Evolutionary conservation across 352 stramenopile genomes (phyloP).

Genomic region (Plasmopara halstedii): DNA sequence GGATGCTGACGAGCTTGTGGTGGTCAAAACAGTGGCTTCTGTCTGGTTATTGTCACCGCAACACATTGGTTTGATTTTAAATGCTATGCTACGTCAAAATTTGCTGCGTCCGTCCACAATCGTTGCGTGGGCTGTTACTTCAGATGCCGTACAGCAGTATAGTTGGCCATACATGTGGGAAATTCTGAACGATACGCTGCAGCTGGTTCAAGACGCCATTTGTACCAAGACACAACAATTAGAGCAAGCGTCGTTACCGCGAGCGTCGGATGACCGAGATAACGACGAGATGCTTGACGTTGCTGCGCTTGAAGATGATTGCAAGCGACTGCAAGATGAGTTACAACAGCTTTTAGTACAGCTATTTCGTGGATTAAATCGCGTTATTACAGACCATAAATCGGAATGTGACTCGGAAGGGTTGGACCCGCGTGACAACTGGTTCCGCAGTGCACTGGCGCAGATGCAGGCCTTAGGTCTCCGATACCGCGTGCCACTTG

Average conservation of each 20-base stretch:
- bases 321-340: slow-evolving; percentile 38
- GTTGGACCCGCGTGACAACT: slow-evolving; percentile 71
- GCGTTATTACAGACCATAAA: slow-evolving; percentile 71
- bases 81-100: slow-evolving; percentile 69
- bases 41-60: slow-evolving; percentile 81
- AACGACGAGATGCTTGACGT: slow-evolving; percentile 52
- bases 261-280: slow-evolving; percentile 22
- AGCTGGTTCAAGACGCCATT: slow-evolving; percentile 42
- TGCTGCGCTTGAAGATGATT: slow-evolving; percentile 27
- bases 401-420: slow-evolving; percentile 63
- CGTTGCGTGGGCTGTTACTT: slow-evolving; percentile 69
- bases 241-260: slow-evolving; percentile 19
- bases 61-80: slow-evolving; percentile 73
- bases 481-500: slow-evolving; percentile 48
- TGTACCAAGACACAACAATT: slow-evolving; percentile 26
- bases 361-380: slow-evolving; percentile 64
- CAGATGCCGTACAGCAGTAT: slow-evolving; percentile 79
- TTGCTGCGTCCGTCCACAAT: slow-evolving; percentile 66
- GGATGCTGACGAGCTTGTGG: slow-evolving; percentile 35
- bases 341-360: slow-evolving; percentile 42
- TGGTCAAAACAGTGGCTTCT: slow-evolving; percentile 60
- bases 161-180: slow-evolving; percentile 86
- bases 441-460: slow-evolving; percentile 61
- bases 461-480: slow-evolving; percentile 65
- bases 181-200: slow-evolving; percentile 66